Evolutionary conservation across 1,284 basidiomycete genomes (phyloP), one percentile per base, ranked within the genome.

Genomic region (Omphalotus olearius): DNA sequence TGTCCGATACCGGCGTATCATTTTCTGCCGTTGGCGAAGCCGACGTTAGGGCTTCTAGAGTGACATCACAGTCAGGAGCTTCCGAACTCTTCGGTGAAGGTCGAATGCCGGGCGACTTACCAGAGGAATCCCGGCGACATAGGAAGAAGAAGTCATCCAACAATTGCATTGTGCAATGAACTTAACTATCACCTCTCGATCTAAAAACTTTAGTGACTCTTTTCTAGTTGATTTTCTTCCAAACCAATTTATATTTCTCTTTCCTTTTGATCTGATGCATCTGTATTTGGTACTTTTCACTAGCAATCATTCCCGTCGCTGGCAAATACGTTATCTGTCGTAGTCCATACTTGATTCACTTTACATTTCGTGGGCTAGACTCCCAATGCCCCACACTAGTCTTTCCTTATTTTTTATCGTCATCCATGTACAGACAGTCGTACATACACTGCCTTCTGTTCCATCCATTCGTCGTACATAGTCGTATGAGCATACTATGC

Each of bases 141-240:
- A 72, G 70, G 67, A 79, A 74, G 66, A 63, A 68, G 36, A 76
- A 72, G 53, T 66, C 71, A 14, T 63, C 65, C 11, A 67, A 60
- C 16, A 66, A 67, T 44, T 78, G 76, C 55, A 64, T 64, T 38
- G 60, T 79, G 44, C 77, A 78, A 59, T 79, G 64, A 66, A 41
- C 46, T 23, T 9, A 47, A 40, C 47, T 43, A 45, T 11, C 33
- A 16, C 23, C 33, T 28, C 37, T 26, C 45, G 44, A 10, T 33
- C 7, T 33, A 4, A 33, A 33, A 33, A 13, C 9, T 33, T 33
- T 13, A 33, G 7, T 33, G 30, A 33, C 30, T 33, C 33, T 55
- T 39, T 38, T 47, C 17, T 48, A 38, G 17, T 41, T 37, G 30
- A 47, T 43, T 35, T 26, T 44, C 28, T 40, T 13, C 45, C 37